Base-by-base conservation (phyloP, 2,329 filamentous ascomycete genomes). In the Paradendryphiella salina region DNA sequence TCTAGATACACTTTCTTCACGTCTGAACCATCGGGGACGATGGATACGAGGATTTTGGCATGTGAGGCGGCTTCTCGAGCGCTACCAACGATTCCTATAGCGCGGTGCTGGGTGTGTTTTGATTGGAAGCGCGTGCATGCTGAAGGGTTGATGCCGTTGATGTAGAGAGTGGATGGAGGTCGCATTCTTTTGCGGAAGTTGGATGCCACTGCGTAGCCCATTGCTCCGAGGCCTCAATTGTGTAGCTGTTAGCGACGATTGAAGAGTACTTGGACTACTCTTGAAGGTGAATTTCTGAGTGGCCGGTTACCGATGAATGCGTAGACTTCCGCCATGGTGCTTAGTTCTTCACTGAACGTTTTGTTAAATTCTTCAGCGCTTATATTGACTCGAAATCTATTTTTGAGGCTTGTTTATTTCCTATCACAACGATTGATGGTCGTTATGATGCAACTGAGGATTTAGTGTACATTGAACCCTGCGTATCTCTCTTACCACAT, bases 121-220 rank as follows among this genome's bases (percentile, higher is more conserved):
- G 45, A 13, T 37, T 54, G 43, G 55, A 71, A 71, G 14, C 59
- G 57, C 10, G 51, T 50, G 45, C 64, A 66, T 2, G 60, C 57
- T 1, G 59, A 45, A 0, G 32, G 5, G 39, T 70, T 67, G 50
- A 70, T 64, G 28, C 70, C 69, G 38, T 70, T 67, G 7, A 71
- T 52, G 38, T 61, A 70, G 10, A 71, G 43, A 1, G 49, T 66
- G 2, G 63, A 59, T 0, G 36, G 50, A 13, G 0, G 61, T n/a
- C n/a, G 44, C 14, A 66, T 63, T 17, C 70, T 69, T 7, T 55
- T 52, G 26, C 69, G 59, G 18, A 71, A 57, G 23, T 71, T 70
- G 15, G 54, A 47, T 10, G 66, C 67, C 69, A 71, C 70, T 5
- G 61, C 62, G 44, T 67, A 69, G 39, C 69, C 69, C 69, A 71